These are phyloP conservation scores for Fusarium dimerum DNA, from an alignment of 2,329 filamentous ascomycete genomes.

Conservation along the genomic window DNA sequence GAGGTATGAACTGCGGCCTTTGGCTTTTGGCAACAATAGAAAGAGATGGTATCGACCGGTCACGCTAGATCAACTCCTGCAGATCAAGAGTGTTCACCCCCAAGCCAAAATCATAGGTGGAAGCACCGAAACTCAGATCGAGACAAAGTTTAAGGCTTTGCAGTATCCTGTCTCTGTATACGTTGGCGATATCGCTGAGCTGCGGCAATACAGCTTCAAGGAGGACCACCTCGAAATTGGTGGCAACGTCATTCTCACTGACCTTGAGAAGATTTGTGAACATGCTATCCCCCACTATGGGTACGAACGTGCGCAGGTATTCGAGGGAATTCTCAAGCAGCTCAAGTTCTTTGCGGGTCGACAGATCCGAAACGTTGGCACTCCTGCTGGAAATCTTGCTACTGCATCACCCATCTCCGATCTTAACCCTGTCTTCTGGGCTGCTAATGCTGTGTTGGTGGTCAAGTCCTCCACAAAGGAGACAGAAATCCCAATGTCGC, in stretches of 20 bases:
- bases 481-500: constrained; percentile 84
- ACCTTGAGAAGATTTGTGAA: constrained; percentile 82
- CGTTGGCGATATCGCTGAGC: constrained; percentile 88
- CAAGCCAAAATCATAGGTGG: constrained; percentile 93
- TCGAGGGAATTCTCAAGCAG: constrained; percentile 90
- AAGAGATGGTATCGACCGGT: constrained; percentile 93
- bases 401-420: constrained; percentile 97
- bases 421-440: constrained; percentile 90
- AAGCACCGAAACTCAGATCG: constrained; percentile 96
- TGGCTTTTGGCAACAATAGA: constrained; percentile 90
- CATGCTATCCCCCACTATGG: constrained; percentile 82
- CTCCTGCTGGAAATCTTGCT: constrained; percentile 88
- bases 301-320: constrained; percentile 69
- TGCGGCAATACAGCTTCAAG: constrained; percentile 78
- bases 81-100: constrained; percentile 86
- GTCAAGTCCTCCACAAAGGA: constrained; percentile 75
- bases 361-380: constrained; percentile 97
- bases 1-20: constrained; percentile 77
- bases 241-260: constrained; percentile 88
- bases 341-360: constrained; percentile 92
- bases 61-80: constrained; percentile 81
- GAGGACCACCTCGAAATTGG: constrained; percentile 87
- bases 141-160: constrained; percentile 96
- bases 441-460: constrained; percentile 77
- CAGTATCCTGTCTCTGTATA: constrained; percentile 88